Base-by-base conservation (phyloP, 352 stramenopile species). In the Plasmopara halstedii region DNA sequence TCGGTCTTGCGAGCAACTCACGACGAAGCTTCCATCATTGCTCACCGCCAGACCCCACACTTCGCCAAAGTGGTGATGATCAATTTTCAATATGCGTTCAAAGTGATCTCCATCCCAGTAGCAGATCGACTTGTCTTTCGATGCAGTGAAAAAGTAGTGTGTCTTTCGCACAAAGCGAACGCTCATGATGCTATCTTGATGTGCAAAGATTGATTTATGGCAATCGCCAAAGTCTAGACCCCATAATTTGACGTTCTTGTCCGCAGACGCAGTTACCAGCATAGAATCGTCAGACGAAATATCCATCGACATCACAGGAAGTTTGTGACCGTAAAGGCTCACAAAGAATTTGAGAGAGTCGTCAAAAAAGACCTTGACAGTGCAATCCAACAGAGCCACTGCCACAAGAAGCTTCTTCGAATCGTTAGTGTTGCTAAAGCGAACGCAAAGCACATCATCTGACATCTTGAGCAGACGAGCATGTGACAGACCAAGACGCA, bases 191-290 rank as follows among this genome's bases (percentile, higher is more conserved):
- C 87, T 96, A 58, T 99, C 96, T 58, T 97, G 83, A 67, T 99
- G 97, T 25, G 95, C 96, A 56, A 99, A 97, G 50, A 99, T 88
- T 23, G 93, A 98, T 47, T 97, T 95, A 78, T 99, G 97, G 58
- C 96, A 99, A 67, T 99, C 97, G 42, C 97, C 97, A 74, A 99
- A 99, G 65, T 99, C 97, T 14, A 99, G 71, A 10, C 97, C 97
- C 96, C 96, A 99, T 23, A 99, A 81, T 64, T 99, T 99, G 37
- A 99, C 89, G 43, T 97, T 98, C 62, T 99, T 99, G 66, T 99
- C 97, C 4, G 97, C 96, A 36, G 89, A 97, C 21, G 85, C 95
- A 11, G 96, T 98, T 32, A 97, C 96, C 5, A 99, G 75, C 65
- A 99, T 95, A 8, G 87, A 76, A 63, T 98, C 93, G 67, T 99